phyloP scores from a whole-genome alignment of 2,329 filamentous ascomycete genomes.

The Colletotrichum magnum region DNA sequence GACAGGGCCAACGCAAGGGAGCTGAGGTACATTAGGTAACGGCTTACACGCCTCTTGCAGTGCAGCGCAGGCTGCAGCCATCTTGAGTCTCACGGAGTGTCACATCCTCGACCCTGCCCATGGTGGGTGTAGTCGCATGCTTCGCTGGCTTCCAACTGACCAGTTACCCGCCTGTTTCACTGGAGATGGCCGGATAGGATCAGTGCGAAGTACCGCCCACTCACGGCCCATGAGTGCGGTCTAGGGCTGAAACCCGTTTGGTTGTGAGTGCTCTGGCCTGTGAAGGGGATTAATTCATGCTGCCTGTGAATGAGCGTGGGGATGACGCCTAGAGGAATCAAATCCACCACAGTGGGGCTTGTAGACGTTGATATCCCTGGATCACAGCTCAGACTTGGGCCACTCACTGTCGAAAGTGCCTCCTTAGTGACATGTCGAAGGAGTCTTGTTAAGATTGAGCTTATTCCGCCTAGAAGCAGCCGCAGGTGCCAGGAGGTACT shows the following conservation, averaged over 20 bases:
- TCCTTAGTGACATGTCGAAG: not conserved
- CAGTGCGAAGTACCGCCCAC: conserved; percentile 18
- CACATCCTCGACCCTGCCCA: conserved; percentile 22
- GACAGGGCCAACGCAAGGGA: conserved; percentile 12
- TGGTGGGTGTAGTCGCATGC: conserved; percentile 11
- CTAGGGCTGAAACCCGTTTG: conserved; percentile 22
- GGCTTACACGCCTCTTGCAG: conserved; percentile 17
- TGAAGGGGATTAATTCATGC: not conserved
- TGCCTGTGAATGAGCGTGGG: no score
- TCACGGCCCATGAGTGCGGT: conserved; percentile 12
- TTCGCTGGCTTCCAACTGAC: conserved; percentile 25
- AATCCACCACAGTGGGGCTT: not conserved
- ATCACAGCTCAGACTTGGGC: conserved; percentile 19
- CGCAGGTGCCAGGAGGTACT: not conserved
- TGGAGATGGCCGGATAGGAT: conserved; percentile 20
- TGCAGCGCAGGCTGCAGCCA: conserved; percentile 24
- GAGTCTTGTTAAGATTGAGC: conserved; percentile 4
- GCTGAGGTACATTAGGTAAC: conserved; percentile 33
- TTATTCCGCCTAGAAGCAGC: not conserved
- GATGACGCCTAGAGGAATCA: no score
- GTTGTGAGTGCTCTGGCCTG: not conserved
- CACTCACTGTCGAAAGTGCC: not conserved
- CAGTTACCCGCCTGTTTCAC: conserved; percentile 29
- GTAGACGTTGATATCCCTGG: conserved; percentile 2
- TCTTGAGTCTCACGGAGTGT: conserved; percentile 23